Percentiles rank a stretch among this genome's conserved stretches.
These are phyloP conservation scores for Beta macrorhiza DNA, from an alignment of 179 eudicot genomes.

Conservation along the genomic window DNA sequence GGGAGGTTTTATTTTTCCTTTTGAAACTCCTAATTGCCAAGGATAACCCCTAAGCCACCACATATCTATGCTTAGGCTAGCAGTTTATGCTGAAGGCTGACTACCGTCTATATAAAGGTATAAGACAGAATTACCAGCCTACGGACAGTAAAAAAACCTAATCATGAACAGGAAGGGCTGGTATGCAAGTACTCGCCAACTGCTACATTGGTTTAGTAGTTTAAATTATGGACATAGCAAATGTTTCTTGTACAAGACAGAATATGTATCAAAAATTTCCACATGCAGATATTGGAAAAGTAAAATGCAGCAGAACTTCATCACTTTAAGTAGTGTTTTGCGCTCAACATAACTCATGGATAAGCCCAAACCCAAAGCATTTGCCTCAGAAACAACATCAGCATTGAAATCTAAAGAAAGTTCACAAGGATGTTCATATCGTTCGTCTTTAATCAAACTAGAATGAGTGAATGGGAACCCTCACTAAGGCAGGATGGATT, in stretches of 20 bases:
- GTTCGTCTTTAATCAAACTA: too few relatives aligned
- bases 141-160: neutral
- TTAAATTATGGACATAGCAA: neutral
- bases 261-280: too few relatives aligned
- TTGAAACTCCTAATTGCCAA: too few relatives aligned
- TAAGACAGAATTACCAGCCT: neutral
- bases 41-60: too few relatives aligned
- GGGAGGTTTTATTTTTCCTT: too few relatives aligned
- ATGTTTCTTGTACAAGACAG: neutral
- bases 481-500: too few relatives aligned
- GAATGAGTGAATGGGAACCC: too few relatives aligned
- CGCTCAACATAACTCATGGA: neutral
- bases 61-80: neutral
- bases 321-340: neutral
- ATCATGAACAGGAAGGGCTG: neutral
- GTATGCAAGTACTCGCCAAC: too few relatives aligned
- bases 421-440: too few relatives aligned
- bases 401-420: neutral
- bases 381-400: neutral
- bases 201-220: neutral
- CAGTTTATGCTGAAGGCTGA: neutral
- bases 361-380: neutral
- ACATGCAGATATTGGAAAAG: neutral
- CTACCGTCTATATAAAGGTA: neutral
- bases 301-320: neutral